Percentiles rank a stretch among this genome's conserved stretches.
Conservation (phyloP, 257 asterid species). For the Penstemon davidsonii region DNA sequence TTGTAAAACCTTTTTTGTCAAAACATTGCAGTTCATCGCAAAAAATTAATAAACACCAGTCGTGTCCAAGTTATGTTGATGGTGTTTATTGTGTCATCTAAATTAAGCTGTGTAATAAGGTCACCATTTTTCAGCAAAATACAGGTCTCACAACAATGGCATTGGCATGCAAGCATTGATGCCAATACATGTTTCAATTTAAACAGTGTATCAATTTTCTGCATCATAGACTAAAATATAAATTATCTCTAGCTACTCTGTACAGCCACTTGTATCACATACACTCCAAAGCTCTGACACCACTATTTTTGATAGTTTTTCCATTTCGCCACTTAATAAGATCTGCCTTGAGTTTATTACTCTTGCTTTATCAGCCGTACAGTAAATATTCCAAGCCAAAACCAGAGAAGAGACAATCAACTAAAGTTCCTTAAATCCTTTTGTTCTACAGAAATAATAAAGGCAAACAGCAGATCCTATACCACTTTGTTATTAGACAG, state of each 20-base stretch:
- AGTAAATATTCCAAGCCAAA: slow-evolving; percentile 6
- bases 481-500: not conserved
- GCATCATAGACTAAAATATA: no score
- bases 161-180: not conserved
- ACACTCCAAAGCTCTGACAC: no score
- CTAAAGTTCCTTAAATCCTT: not conserved
- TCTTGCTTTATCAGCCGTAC: slow-evolving; percentile 5
- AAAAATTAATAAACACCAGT: no score
- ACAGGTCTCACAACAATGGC: not conserved
- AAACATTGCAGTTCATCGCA: no score
- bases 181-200: no score
- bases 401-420: not conserved
- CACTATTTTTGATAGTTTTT: no score
- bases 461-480: slow-evolving; percentile 11
- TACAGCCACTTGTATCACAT: no score
- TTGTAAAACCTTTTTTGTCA: no score
- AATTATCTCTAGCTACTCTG: no score
- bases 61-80: not conserved
- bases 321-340: no score
- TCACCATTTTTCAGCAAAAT: not conserved
- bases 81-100: not conserved
- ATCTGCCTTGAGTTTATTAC: not conserved
- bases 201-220: no score
- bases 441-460: slow-evolving; percentile 10
- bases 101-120: not conserved